phyloP scores from a whole-genome alignment of 352 stramenopile species.

The Pythium insidiosum region DNA sequence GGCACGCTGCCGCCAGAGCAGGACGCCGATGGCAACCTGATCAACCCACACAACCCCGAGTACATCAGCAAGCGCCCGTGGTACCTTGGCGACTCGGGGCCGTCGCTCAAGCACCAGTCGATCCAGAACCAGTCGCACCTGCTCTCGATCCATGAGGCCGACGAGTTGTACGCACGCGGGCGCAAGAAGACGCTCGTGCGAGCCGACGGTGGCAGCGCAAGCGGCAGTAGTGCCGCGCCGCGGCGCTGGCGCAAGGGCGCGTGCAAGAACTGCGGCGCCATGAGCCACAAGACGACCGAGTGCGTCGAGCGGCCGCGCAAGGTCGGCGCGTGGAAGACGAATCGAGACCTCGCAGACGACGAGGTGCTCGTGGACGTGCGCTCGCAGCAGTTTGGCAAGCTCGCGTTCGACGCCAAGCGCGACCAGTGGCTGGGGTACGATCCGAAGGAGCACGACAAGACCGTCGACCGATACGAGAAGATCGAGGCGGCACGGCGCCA shows the following conservation, averaged over 20 bases:
- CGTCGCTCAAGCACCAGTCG: slow-evolving; percentile 94
- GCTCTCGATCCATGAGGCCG: slow-evolving; percentile 85
- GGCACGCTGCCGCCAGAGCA: slow-evolving; percentile 82
- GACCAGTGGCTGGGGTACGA: slow-evolving; percentile 96
- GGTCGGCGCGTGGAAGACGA: slow-evolving; percentile 89
- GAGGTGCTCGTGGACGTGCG: slow-evolving; percentile 82
- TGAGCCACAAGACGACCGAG: slow-evolving; percentile 88
- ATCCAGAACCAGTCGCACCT: slow-evolving; percentile 88
- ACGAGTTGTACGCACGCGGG: slow-evolving; percentile 66
- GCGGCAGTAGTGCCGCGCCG: slow-evolving; percentile 7
- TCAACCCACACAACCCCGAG: slow-evolving; percentile 99
- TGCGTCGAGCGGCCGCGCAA: slow-evolving; percentile 92
- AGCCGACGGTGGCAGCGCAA: background rate
- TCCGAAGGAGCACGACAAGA: slow-evolving; percentile 69
- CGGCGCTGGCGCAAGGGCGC: slow-evolving; percentile 85
- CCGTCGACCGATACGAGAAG: slow-evolving; percentile 75
- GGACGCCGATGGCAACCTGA: slow-evolving; percentile 92
- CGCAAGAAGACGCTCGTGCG: no score
- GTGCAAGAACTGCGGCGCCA: slow-evolving; percentile 93
- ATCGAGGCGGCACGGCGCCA: slow-evolving; percentile 77
- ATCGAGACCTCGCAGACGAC: slow-evolving; percentile 82
- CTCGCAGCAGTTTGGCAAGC: slow-evolving; percentile 86
- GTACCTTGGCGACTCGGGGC: slow-evolving; percentile 94
- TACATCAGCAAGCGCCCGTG: slow-evolving; percentile 99
- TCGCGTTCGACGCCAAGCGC: slow-evolving; percentile 97